phyloP scores from a whole-genome alignment of 805 yeast genomes.

The Yarrowia hollandica region DNA sequence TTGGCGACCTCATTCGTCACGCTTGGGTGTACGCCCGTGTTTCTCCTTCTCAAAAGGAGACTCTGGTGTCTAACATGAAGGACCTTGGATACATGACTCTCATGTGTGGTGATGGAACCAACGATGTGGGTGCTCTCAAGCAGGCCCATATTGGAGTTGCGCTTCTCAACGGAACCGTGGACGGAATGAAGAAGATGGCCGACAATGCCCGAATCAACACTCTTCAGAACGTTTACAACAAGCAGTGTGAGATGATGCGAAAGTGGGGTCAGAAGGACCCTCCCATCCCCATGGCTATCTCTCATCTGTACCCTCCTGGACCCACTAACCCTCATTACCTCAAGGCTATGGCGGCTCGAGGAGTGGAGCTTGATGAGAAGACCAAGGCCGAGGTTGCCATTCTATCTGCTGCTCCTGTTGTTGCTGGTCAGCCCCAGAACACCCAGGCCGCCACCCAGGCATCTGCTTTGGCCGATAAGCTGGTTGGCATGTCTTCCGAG shows the following conservation, averaged over 20 bases:
- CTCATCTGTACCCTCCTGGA: constrained; percentile 96
- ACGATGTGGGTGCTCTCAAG: constrained; percentile 98
- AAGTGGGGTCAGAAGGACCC: constrained; percentile 73
- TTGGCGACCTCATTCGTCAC: constrained; percentile 72
- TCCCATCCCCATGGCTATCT: constrained; percentile 77
- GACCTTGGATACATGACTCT: constrained; percentile 87
- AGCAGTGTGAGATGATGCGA: constrained; percentile 74
- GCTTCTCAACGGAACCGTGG: constrained; percentile 94
- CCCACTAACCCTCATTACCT: constrained; percentile 85
- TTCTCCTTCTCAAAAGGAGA: constrained; percentile 94
- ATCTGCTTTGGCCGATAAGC: constrained; percentile 59
- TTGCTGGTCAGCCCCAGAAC: constrained; percentile 42
- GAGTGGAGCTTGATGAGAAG: constrained; percentile 69
- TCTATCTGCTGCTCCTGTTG: constrained; percentile 41
- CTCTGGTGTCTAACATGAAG: constrained; percentile 77
- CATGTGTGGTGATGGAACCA: constrained; percentile 99
- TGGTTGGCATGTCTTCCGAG: constrained; percentile 56
- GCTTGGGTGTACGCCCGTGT: constrained; percentile 98
- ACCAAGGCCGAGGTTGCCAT: constrained; percentile 46
- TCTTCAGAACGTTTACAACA: constrained; percentile 67
- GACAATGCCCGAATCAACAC: constrained; percentile 73
- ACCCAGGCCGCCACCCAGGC: constrained; percentile 41
- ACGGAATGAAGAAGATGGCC: constrained; percentile 82
- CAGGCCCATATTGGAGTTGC: constrained; percentile 99
- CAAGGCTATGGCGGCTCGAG: constrained; percentile 80